Base-by-base conservation (phyloP, 495 filamentous ascomycete genomes). In the Hypoxylon intermedium region DNA sequence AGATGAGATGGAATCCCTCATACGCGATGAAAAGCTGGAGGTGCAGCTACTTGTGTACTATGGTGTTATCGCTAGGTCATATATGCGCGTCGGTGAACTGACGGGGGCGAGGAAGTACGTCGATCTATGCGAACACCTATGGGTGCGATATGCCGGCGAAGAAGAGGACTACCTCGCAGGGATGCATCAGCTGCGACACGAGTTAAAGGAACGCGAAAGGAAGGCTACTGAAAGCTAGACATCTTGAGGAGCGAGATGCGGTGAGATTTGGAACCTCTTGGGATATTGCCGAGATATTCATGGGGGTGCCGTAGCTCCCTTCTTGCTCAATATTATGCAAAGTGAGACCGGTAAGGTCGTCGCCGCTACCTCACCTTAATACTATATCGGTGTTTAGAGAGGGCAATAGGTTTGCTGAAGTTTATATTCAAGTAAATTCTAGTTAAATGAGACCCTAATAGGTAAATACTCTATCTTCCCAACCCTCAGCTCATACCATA, bases 31-130 rank as follows among this genome's bases (percentile, higher is more conserved):
- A 41, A 58, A 69, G 7, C 60, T 74, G 5, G 54, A 69, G 13
- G 65, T 69, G 11, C 73, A 75, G 45, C 58, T 74, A 37, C 64
- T 72, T 16, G 67, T 70, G 43, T 72, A 72, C 38, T 67, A 72
- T 31, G 46, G 58, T 19, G 57, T 58, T 1, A 59, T 74, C 21
- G 67, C 74, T 4, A 61, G 65, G 20, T 70, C 72, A 15, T 74
- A 71, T 42, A 63, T 76, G 60, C 47, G 43, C 13, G 34, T 65
- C 12, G 63, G 49, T 5, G 60, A 73, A 4, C 21, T 67, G 7
- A 30, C 23, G n/a, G 40, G 26, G 9, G 74, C 67, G n/a, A 58
- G 64, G 34, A 55, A 46, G 20, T 71, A 70, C 12, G 55, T 71
- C 3, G 44, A 64, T 2, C 20, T 54, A 37, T 53, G 70, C 4